Evolutionary conservation across 1,284 basidiomycete species (phyloP).

Genomic region (Thecaphora frezii): DNA sequence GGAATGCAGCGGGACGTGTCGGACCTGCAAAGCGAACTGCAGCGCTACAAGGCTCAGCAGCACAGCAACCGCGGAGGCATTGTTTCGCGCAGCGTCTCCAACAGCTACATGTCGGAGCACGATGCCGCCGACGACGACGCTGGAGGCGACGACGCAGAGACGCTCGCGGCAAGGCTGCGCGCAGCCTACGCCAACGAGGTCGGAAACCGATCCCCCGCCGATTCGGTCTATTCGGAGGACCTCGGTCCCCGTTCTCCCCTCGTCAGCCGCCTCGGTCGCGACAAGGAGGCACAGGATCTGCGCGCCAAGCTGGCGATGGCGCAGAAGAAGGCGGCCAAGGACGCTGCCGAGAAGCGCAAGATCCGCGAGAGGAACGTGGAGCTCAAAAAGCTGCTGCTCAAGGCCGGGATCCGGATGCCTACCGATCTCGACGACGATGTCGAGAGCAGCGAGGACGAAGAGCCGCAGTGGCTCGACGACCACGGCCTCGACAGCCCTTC

Average conservation of each 20-base stretch:
- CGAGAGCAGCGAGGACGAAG: constrained; percentile 45
- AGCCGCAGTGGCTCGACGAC: constrained; percentile 26
- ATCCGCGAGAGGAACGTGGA: constrained; percentile 50
- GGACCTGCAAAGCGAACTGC: constrained; percentile 78
- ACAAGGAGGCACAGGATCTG: constrained; percentile 46
- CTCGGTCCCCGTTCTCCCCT: constrained; percentile 30
- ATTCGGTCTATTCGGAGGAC: constrained; percentile 33
- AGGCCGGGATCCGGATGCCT: constrained; percentile 42
- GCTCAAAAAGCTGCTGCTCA: constrained; percentile 38
- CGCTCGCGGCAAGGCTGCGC: constrained; percentile 23
- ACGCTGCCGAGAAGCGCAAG: constrained; percentile 47
- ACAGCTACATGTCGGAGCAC: constrained; percentile 40
- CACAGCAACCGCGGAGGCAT: constrained; percentile 15
- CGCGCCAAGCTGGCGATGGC: constrained; percentile 50
- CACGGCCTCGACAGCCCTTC: constrained; percentile 19
- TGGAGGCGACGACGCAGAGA: constrained; percentile 6
- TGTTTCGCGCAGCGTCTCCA: constrained; percentile 32
- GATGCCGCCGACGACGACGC: constrained; percentile 19
- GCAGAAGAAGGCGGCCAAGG: constrained; percentile 51
- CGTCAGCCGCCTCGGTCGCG: constrained; percentile 30
- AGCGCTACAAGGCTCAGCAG: constrained; percentile 41
- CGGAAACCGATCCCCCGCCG: constrained; percentile 25
- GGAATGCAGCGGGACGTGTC: constrained; percentile 86
- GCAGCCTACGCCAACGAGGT: constrained; percentile 17
- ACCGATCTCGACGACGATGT: constrained; percentile 31